Evolutionary conservation across 106 monocot species (phyloP).

Genomic region (Hemerocallis citrina): DNA sequence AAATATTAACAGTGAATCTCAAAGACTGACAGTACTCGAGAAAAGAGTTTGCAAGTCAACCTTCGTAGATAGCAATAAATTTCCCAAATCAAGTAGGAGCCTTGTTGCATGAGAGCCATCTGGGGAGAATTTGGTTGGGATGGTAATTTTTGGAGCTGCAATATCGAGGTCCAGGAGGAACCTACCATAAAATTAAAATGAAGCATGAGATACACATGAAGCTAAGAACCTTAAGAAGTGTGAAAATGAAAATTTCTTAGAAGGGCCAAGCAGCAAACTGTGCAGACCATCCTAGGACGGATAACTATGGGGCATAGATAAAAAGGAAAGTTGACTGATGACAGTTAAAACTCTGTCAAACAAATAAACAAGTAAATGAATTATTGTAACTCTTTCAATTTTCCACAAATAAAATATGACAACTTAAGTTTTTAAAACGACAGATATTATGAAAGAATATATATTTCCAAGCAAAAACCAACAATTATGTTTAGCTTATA

Average conservation of each 20-base stretch:
- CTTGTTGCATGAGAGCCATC: conserved; percentile 54
- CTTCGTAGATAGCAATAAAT: conserved; percentile 70
- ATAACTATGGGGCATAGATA: too few relatives aligned
- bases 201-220: background rate
- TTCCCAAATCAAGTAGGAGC: conserved; percentile 91
- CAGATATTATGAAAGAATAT: too few relatives aligned
- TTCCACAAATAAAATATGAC: background rate
- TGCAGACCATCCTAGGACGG: too few relatives aligned
- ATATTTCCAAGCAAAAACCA: too few relatives aligned
- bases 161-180: conserved; percentile 92
- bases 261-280: background rate
- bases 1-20: conserved; percentile 1
- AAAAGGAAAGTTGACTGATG: too few relatives aligned
- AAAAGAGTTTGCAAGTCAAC: conserved; percentile 22
- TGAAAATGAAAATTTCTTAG: background rate
- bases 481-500: too few relatives aligned
- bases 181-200: conserved; percentile 24
- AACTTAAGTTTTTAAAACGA: background rate
- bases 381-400: background rate
- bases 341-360: too few relatives aligned
- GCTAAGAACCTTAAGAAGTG: background rate
- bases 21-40: background rate
- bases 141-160: conserved; percentile 93
- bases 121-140: conserved; percentile 80
- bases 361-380: background rate